Evolutionary conservation across 2,329 filamentous ascomycete species (phyloP).

Genomic region (Neonectria ditissima): DNA sequence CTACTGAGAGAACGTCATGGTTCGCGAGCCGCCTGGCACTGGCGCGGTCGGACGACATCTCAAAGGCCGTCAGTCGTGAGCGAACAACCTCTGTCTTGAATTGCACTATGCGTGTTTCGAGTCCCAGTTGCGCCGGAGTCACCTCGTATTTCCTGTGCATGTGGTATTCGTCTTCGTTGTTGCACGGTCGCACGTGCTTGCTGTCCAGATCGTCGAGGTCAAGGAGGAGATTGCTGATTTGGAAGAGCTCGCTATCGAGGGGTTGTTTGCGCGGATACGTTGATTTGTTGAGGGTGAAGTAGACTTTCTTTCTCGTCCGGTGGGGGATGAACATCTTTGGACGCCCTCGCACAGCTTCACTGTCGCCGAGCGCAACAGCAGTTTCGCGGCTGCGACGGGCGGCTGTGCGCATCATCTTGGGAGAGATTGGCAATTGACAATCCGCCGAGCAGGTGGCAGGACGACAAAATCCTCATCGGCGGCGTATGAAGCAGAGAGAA

Average conservation of each 20-base stretch:
- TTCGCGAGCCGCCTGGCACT: constrained; percentile 55
- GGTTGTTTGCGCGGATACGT: constrained; percentile 24
- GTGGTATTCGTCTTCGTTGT: constrained; percentile 51
- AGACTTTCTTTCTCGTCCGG: constrained; percentile 37
- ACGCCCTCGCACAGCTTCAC: constrained; percentile 14
- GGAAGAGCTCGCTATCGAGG: constrained; percentile 48
- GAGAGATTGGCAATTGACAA: constrained; percentile 10
- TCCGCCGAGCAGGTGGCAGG: constrained; percentile 3
- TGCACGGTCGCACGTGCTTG: constrained; percentile 56
- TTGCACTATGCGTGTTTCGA: constrained; percentile 43
- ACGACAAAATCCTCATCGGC: background rate
- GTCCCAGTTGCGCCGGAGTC: constrained; percentile 36
- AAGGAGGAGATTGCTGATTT: constrained; percentile 58
- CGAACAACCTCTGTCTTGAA: constrained; percentile 48
- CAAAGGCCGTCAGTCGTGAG: constrained; percentile 42
- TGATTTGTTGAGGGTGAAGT: constrained; percentile 45
- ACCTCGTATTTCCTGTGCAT: constrained; percentile 48
- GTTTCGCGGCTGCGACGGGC: constrained; percentile 13
- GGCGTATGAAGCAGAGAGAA: constrained; percentile 1
- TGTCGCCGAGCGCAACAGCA: constrained; percentile 1
- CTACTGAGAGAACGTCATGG: constrained; percentile 57
- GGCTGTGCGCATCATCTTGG: constrained; percentile 36
- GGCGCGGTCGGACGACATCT: constrained; percentile 39
- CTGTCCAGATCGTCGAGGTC: constrained; percentile 65
- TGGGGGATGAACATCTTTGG: constrained; percentile 43